Percentiles rank a stretch among this genome's conserved stretches.
Evolutionary conservation across 352 stramenopile species (phyloP).

Genomic region (Globisporangium viniferum): DNA sequence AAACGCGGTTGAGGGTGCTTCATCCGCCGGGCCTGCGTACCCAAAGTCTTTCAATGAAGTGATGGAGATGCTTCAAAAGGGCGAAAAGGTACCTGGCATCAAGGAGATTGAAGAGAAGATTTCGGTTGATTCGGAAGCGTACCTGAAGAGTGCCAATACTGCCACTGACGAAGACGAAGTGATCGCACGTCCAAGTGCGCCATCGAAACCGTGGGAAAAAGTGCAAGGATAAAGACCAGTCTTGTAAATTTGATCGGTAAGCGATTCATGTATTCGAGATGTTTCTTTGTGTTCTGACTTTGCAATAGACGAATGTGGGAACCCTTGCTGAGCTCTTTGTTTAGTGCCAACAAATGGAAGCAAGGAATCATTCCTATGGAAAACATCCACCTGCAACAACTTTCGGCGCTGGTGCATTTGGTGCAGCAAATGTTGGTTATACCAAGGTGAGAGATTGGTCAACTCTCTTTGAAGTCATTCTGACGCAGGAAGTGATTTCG

Average conservation of each 20-base stretch:
- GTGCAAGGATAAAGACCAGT: conserved; percentile 19
- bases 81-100: conserved; percentile 67
- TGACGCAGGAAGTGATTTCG: too few species aligned
- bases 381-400: neutral
- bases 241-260: neutral
- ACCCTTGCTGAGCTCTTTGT: neutral
- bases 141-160: conserved; percentile 3
- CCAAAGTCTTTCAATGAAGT: conserved; percentile 73
- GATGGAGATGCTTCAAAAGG: conserved; percentile 73
- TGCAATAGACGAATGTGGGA: neutral
- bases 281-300: neutral
- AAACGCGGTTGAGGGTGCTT: conserved; percentile 10
- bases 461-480: too few species aligned
- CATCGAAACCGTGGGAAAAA: conserved; percentile 47
- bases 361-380: neutral
- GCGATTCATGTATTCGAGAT: neutral
- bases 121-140: conserved; percentile 44
- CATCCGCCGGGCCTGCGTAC: conserved; percentile 36
- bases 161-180: conserved; percentile 5
- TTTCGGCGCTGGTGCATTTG: too few species aligned
- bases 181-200: conserved; percentile 8
- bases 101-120: conserved; percentile 73
- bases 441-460: too few species aligned
- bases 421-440: too few species aligned
- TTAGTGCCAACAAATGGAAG: neutral